These are phyloP conservation scores for Acanthamoeba quina DNA, from an alignment of 208 protist species.

Conservation along the genomic window DNA sequence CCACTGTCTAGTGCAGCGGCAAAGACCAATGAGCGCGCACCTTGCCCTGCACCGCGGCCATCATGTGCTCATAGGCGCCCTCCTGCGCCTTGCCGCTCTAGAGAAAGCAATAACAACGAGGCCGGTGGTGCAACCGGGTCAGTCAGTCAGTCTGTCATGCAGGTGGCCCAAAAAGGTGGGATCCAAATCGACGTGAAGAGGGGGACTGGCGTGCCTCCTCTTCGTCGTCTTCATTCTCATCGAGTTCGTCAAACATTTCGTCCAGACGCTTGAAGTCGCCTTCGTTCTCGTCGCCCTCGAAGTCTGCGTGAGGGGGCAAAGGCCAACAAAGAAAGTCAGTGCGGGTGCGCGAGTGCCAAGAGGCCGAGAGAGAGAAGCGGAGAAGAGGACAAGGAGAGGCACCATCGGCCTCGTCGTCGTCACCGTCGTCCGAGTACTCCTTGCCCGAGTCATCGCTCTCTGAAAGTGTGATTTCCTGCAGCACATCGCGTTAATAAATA, in stretches of 20 bases:
- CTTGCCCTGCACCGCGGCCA: conserved; percentile 61
- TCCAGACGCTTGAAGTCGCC: conserved; percentile 54
- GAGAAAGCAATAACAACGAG: not conserved
- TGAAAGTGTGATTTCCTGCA: conserved; percentile 48
- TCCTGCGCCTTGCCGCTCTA: conserved; percentile 14
- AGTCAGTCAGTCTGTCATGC: not conserved
- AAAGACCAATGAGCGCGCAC: not conserved
- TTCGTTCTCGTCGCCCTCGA: conserved; percentile 33
- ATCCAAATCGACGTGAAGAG: not conserved
- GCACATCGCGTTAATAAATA: not conserved
- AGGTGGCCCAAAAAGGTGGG: not conserved
- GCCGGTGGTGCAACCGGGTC: not conserved
- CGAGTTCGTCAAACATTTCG: conserved; percentile 61
- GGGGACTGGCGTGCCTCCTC: not conserved
- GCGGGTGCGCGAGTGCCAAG: not conserved
- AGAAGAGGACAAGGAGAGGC: not conserved
- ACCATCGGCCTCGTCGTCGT: conserved; percentile 2
- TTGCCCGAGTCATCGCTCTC: conserved; percentile 37
- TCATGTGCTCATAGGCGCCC: conserved; percentile 64
- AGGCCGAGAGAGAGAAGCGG: too few species aligned
- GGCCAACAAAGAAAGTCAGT: not conserved
- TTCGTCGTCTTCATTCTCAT: conserved; percentile 30
- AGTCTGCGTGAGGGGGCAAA: not conserved
- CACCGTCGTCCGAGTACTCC: not conserved
- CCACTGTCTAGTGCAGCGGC: not conserved